Percentiles rank a stretch among this genome's conserved stretches.
phyloP scores from a whole-genome alignment of 1,139 yeast genomes.

The Arxiozyma heterogenica region DNA sequence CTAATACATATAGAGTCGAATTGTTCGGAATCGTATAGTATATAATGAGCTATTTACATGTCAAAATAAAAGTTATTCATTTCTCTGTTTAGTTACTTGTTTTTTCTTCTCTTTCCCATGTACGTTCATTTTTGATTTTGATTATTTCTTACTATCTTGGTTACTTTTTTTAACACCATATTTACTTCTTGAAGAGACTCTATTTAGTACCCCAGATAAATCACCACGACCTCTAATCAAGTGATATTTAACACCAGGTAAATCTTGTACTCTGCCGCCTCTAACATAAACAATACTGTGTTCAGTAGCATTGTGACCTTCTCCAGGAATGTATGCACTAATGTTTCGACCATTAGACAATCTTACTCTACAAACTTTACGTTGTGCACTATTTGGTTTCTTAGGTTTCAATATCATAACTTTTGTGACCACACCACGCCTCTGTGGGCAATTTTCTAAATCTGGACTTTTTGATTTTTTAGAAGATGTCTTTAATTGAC shows the following conservation, averaged over 20 bases:
- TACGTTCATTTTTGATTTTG: not conserved
- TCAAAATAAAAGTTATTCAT: not conserved
- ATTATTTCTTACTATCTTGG: constrained; percentile 13
- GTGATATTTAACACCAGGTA: constrained; percentile 96
- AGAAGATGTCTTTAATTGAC: constrained; percentile 46
- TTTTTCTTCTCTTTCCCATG: not conserved
- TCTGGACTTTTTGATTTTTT: constrained; percentile 64
- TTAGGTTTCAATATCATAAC: constrained; percentile 94
- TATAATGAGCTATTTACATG: not conserved
- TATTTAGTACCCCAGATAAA: constrained; percentile 89
- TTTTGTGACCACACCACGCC: constrained; percentile 88
- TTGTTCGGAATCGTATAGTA: not conserved
- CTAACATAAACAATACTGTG: constrained; percentile 92
- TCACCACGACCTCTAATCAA: constrained; percentile 82
- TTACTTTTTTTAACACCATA: constrained; percentile 88
- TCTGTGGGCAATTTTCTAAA: constrained; percentile 70
- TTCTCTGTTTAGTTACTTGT: not conserved
- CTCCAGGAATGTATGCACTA: constrained; percentile 95
- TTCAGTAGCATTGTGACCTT: constrained; percentile 97
- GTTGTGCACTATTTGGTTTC: constrained; percentile 96
- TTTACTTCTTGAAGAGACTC: constrained; percentile 81
- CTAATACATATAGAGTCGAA: not conserved
- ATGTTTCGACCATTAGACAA: constrained; percentile 82
- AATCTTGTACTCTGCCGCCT: constrained; percentile 97
- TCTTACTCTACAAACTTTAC: constrained; percentile 94